Percentiles rank a stretch among this genome's conserved stretches.
Conservation (phyloP, 345 rosid species). For the Syzygium oleosum region DNA sequence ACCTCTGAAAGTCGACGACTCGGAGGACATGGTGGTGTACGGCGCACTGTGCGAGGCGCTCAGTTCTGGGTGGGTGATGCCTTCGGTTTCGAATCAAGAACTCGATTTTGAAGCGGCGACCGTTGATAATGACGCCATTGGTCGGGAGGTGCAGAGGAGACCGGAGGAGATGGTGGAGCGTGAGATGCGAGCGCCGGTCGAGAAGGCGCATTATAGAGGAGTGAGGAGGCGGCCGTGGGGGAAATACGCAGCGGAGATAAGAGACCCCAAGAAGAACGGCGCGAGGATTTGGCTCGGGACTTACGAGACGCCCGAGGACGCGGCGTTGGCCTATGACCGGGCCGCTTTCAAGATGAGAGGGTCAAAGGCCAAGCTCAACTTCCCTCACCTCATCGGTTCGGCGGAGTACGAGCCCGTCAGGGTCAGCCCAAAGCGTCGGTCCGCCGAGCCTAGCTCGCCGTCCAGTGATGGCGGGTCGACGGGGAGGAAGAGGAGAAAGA, state of each 20-base stretch:
- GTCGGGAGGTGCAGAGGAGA: background rate
- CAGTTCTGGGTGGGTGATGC: slow-evolving; percentile 19
- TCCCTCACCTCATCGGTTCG: slow-evolving; percentile 27
- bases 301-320: slow-evolving; percentile 37
- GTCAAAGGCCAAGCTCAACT: slow-evolving; percentile 35
- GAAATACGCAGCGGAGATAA: slow-evolving; percentile 39
- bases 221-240: slow-evolving; percentile 52
- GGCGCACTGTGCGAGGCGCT: slow-evolving; percentile 20
- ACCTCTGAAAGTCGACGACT: slow-evolving; percentile 21
- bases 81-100: background rate
- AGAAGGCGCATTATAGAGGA: slow-evolving; percentile 23
- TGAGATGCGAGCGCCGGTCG: background rate
- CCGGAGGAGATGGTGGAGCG: background rate
- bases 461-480: background rate
- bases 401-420: slow-evolving; percentile 24
- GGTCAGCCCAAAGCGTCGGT: slow-evolving; percentile 26
- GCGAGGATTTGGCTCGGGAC: slow-evolving; percentile 47
- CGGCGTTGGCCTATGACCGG: slow-evolving; percentile 41
- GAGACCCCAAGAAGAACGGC: slow-evolving; percentile 42
- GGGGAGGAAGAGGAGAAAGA: background rate
- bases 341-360: slow-evolving; percentile 42
- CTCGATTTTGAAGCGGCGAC: background rate
- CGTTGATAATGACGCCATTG: background rate
- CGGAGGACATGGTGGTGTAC: slow-evolving; percentile 27
- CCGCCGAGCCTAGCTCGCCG: slow-evolving; percentile 11